Evolutionary conservation across 2,329 filamentous ascomycete species (phyloP), one percentile per base, ranked within the genome.

Genomic region (Sporothrix globosa): DNA sequence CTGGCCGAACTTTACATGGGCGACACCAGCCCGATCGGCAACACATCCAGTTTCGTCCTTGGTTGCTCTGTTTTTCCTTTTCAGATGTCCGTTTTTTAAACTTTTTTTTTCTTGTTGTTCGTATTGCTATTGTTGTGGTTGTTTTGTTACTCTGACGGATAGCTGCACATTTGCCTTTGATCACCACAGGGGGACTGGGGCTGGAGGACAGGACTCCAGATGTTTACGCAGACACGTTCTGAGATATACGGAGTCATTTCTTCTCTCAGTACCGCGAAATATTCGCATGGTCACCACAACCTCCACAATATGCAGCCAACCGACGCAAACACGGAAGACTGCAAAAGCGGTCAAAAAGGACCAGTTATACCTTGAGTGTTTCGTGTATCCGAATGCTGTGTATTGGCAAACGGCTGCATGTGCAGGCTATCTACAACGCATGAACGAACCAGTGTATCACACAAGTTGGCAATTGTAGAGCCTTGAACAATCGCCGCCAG

Each of bases 221-320:
- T 17, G 2, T 24, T 11, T 48, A 44, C 61, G 44, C 24, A 34
- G 2, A 17, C 21, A 48, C 61, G 61, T 50, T 65, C 44, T 65
- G 44, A 50, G 24, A 50, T 34, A 13, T 65, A 65, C 61, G 34
- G 44, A 27, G 58, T 6, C 21, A 10, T 46, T 17, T 39, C 34
- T 19, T 24, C n/a, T 61, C 19, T 27, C 9, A 44, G 21, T 11
- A 17, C 19, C 5, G 1, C 61, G 34, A 44, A 4, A 13, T 21
- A 24, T 11, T 50, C 17, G 44, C 44, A 6, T 11, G 14, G 2
- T 50, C 24, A 24, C 24, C 61, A 48, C 61, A 50, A 50, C 44
- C 21, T 44, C 61, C 61, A 65, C 44, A 50, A 50, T 50, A 65
- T 65, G 44, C 44, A 17, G 61, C 61, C 61, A 65, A 13, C 61